These are phyloP conservation scores for Heterobasidion irregulare DNA, from an alignment of 1,284 basidiomycete genomes.

Conservation along the genomic window DNA sequence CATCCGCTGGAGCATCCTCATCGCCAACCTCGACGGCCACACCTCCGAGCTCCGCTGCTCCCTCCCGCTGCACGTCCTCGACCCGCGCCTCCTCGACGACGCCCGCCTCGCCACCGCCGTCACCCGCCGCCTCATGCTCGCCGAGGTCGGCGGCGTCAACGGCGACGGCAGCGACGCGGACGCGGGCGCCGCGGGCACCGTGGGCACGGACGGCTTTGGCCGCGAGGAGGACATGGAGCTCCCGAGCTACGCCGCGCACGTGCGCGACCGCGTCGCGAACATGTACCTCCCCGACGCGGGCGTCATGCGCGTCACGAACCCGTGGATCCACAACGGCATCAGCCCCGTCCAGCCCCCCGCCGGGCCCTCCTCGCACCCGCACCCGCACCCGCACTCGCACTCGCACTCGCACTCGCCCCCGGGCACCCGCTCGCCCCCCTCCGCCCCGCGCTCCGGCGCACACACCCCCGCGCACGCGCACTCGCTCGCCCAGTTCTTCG, in stretches of 20 bases:
- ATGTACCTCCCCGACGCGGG: constrained; percentile 57
- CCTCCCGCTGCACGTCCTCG: constrained; percentile 78
- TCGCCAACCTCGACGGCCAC: constrained; percentile 83
- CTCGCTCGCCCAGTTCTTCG: constrained; percentile 18
- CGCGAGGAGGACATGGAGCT: constrained; percentile 55
- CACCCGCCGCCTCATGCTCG: constrained; percentile 60
- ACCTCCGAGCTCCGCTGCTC: constrained; percentile 89
- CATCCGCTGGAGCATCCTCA: constrained; percentile 67
- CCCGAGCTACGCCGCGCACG: constrained; percentile 82
- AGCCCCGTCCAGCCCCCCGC: constrained; percentile 21
- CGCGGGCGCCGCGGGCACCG: background rate
- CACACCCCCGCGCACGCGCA: constrained; percentile 3
- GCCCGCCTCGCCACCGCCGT: constrained; percentile 61
- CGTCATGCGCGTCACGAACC: constrained; percentile 59
- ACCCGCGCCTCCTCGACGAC: constrained; percentile 65
- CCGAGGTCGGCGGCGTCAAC: constrained; percentile 28
- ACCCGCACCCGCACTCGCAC: no score
- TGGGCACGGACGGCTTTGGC: no score
- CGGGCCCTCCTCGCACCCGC: no score
- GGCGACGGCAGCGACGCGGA: constrained; percentile 26
- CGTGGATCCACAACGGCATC: constrained; percentile 41
- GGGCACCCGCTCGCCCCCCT: background rate
- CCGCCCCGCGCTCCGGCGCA: background rate
- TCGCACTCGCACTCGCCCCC: background rate
- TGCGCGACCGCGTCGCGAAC: constrained; percentile 84